phyloP scores from a whole-genome alignment of 2,329 filamentous ascomycete species.

The Aspergillus sp. region DNA sequence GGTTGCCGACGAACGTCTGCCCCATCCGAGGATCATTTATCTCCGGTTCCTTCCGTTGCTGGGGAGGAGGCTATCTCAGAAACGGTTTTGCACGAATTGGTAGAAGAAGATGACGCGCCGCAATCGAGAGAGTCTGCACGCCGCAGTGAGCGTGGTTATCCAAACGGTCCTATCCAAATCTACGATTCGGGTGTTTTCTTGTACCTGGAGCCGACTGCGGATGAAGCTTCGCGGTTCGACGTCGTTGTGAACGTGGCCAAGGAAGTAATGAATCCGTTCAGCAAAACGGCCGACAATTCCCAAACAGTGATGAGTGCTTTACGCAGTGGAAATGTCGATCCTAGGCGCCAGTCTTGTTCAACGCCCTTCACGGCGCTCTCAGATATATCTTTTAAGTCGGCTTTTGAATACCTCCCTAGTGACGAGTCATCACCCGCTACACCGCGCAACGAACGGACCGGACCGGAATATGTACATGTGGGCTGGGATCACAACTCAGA shows the following conservation, averaged over 20 bases:
- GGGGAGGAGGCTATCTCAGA: conserved; percentile 27
- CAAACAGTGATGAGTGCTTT: conserved; percentile 45
- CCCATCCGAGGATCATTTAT: conserved; percentile 30
- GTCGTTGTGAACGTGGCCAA: conserved; percentile 66
- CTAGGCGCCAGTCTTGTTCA: conserved; percentile 34
- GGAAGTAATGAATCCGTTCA: conserved; percentile 63
- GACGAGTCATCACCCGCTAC: conserved; percentile 30
- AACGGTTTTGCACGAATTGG: conserved; percentile 45
- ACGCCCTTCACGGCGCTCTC: conserved; percentile 47
- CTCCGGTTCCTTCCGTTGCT: conserved; percentile 26
- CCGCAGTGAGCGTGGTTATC: conserved; percentile 63
- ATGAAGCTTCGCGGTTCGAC: conserved; percentile 61
- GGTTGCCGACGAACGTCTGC: conserved; percentile 28
- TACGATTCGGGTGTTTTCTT: conserved; percentile 63
- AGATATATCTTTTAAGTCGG: conserved; percentile 51
- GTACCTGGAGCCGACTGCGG: conserved; percentile 61
- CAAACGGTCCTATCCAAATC: conserved; percentile 63
- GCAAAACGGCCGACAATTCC: conserved; percentile 27
- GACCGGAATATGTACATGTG: conserved; percentile 66
- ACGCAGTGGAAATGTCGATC: conserved; percentile 47
- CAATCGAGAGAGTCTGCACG: conserved; percentile 58
- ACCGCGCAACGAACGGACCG: conserved; percentile 32
- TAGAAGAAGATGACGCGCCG: conserved; percentile 51
- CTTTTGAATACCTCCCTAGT: conserved; percentile 41
- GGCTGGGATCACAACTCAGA: conserved; percentile 69